These are phyloP conservation scores for Aspergillus aculeatinus DNA, from an alignment of 2,329 filamentous ascomycete species.

Conservation along the genomic window DNA sequence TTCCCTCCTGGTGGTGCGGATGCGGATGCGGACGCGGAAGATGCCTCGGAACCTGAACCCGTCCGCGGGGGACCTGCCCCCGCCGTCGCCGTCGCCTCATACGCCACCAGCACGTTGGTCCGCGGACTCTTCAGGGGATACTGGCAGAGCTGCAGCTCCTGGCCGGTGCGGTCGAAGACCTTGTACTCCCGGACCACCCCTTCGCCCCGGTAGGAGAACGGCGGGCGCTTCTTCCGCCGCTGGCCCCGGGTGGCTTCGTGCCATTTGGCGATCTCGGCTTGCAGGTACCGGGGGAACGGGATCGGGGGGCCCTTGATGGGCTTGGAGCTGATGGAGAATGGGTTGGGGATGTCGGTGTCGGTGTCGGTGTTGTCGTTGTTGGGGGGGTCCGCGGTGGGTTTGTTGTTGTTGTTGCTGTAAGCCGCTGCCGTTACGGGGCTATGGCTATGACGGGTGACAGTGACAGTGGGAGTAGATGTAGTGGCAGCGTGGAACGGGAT, in stretches of 20 bases:
- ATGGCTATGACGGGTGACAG: no score
- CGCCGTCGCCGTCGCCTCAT: neutral
- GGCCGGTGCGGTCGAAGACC: neutral
- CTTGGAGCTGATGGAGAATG: neutral
- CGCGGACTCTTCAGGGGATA: neutral
- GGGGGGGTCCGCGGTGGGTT: neutral
- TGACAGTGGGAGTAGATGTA: no score
- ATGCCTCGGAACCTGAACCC: no score
- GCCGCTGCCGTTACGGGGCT: no score
- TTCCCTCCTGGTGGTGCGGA: no score
- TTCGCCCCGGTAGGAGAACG: neutral
- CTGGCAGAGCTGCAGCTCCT: neutral
- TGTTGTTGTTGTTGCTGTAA: no score
- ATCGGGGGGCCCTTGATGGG: neutral
- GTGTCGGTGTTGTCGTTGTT: no score
- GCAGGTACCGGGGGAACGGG: neutral
- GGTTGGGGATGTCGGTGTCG: neutral
- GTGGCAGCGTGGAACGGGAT: neutral
- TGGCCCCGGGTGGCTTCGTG: neutral
- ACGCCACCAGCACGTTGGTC: slow-evolving; percentile 14
- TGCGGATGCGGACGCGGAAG: no score
- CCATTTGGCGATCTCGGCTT: neutral
- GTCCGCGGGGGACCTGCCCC: neutral
- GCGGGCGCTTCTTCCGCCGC: neutral
- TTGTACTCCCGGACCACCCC: neutral